Conservation (phyloP, 1,284 basidiomycete genomes). For the Cryptococcus amylolentus region DNA sequence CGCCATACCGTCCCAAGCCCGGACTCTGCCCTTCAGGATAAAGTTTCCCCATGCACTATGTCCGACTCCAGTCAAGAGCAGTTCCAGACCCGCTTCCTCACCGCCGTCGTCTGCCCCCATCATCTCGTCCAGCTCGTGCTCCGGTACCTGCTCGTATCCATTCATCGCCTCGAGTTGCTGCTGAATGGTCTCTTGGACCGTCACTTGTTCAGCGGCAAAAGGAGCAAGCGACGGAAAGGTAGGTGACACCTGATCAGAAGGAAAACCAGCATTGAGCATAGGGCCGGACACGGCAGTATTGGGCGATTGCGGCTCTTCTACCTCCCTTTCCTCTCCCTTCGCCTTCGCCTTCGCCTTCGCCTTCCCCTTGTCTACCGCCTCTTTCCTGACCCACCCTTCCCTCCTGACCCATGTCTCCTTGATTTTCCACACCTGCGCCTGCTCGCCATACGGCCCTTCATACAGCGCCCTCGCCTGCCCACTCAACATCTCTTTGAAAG, state of each 20-base stretch:
- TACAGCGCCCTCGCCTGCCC: constrained; percentile 49
- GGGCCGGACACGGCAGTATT: constrained; percentile 32
- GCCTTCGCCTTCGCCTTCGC: constrained; percentile 9
- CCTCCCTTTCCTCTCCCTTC: constrained; percentile 1
- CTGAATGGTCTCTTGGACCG: constrained; percentile 32
- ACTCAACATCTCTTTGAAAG: constrained; percentile 51
- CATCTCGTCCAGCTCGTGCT: constrained; percentile 31
- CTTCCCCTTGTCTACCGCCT: constrained; percentile 1
- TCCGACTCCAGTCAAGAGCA: constrained; percentile 52
- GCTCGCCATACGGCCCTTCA: constrained; percentile 55
- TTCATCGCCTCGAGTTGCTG: constrained; percentile 42
- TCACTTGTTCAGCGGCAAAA: constrained; percentile 37
- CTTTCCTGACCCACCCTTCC: constrained; percentile 12
- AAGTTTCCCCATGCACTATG: constrained; percentile 56
- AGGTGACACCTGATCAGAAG: constrained; percentile 25
- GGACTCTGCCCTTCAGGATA: constrained; percentile 52
- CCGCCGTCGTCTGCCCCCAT: constrained; percentile 20
- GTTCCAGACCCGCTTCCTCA: constrained; percentile 42
- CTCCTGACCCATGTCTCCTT: constrained; percentile 51
- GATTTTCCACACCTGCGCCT: constrained; percentile 57
- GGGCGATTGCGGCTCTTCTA: constrained; percentile 1
- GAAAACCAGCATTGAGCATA: constrained; percentile 46
- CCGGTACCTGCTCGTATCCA: constrained; percentile 41
- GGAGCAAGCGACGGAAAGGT: constrained; percentile 21
- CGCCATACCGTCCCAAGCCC: constrained; percentile 55